These are phyloP conservation scores for Anthoceros angustus DNA, from an alignment of 225 moss, liverwort and hornwort genomes.

Conservation along the genomic window DNA sequence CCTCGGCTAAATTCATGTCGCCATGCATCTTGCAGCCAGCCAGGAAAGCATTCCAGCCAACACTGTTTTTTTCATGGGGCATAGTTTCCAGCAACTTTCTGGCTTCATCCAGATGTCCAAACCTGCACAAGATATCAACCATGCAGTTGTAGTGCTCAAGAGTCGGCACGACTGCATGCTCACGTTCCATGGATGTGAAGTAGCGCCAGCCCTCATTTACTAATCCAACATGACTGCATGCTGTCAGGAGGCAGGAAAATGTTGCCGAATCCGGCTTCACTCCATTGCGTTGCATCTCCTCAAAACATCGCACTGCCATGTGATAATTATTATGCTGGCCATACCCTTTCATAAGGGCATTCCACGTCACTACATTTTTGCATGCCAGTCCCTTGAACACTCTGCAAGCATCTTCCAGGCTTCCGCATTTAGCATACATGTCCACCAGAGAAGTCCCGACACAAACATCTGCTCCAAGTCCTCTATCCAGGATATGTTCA, in stretches of 20 bases:
- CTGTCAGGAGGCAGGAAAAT: not conserved
- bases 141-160: slow-evolving; percentile 1
- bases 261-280: not conserved
- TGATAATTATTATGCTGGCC: not conserved
- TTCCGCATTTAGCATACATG: slow-evolving; percentile 1
- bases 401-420: not conserved
- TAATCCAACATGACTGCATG: not conserved
- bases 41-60: not conserved
- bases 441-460: not conserved
- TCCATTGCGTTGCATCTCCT: not conserved
- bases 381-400: not conserved
- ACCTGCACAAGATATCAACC: not conserved
- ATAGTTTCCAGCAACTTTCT: not conserved
- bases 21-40: not conserved
- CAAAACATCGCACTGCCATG: not conserved
- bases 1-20: not conserved
- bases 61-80: not conserved
- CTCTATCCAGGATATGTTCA: not conserved
- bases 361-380: not conserved
- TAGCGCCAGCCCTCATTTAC: not conserved
- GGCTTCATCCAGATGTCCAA: not conserved
- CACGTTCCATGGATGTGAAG: not conserved
- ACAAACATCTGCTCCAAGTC: not conserved
- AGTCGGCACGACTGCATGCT: not conserved
- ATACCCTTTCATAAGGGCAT: not conserved